Evolutionary conservation across 2,329 filamentous ascomycete genomes (phyloP).

Genomic region (Epicoccum sorghinum): DNA sequence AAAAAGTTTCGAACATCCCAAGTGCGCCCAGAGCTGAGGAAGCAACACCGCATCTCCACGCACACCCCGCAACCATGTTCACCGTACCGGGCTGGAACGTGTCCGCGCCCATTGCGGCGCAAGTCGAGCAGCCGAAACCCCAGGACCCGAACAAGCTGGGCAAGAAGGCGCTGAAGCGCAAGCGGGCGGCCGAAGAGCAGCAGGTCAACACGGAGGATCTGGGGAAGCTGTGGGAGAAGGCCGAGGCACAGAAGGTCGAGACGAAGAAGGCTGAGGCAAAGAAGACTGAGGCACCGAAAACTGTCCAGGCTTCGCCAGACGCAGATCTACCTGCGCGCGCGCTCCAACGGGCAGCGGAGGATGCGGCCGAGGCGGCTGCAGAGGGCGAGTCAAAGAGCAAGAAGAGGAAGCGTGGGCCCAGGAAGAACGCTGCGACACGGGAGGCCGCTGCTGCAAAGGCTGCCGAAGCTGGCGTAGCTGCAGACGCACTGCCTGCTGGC

Average conservation of each 20-base stretch:
- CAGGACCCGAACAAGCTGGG: slow-evolving; percentile 49
- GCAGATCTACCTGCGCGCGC: slow-evolving; percentile 12
- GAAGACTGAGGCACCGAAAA: slow-evolving; percentile 53
- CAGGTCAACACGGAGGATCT: slow-evolving; percentile 73
- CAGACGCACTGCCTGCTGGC: slow-evolving; percentile 20
- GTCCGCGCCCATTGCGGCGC: slow-evolving; percentile 74
- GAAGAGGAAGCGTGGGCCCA: slow-evolving; percentile 35
- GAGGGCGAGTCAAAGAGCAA: slow-evolving; percentile 46
- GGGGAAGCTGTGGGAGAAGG: slow-evolving; percentile 50
- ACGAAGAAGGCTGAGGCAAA: slow-evolving; percentile 9
- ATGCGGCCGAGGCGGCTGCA: slow-evolving; percentile 33
- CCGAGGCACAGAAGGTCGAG: slow-evolving; percentile 58
- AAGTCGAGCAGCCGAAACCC: slow-evolving; percentile 57
- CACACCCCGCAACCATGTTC: slow-evolving; percentile 68
- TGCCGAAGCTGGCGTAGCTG: slow-evolving; percentile 27
- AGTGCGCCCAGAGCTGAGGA: not conserved
- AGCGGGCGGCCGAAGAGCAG: slow-evolving; percentile 72
- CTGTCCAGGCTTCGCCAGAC: slow-evolving; percentile 32
- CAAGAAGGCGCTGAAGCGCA: slow-evolving; percentile 63
- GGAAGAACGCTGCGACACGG: slow-evolving; percentile 32
- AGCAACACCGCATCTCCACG: not conserved
- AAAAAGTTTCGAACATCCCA: slow-evolving; percentile 8
- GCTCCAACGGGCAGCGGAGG: slow-evolving; percentile 61
- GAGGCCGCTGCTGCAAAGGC: slow-evolving; percentile 30
- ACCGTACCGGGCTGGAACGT: slow-evolving; percentile 93